Conservation (phyloP, 2,329 filamentous ascomycete genomes). For the Aspergillus fumigatus region DNA sequence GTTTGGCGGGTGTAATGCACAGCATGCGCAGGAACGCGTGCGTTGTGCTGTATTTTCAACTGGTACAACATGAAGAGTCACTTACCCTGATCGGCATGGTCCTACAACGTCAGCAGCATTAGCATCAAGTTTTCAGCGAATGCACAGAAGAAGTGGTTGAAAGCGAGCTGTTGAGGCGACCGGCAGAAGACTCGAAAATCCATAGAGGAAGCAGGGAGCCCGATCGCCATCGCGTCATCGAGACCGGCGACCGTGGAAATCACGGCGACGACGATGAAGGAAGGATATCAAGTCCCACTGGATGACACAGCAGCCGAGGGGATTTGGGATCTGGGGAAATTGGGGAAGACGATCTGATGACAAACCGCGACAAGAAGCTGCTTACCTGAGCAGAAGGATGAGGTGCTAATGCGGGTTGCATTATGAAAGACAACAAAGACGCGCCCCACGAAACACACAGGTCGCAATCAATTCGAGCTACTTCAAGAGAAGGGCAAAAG, state of each 20-base stretch:
- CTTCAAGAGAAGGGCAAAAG: conserved; percentile 1
- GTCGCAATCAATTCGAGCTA: conserved; percentile 13
- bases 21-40: not conserved
- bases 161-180: conserved; percentile 7
- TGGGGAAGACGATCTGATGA: conserved; percentile 28
- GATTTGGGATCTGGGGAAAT: conserved; percentile 7
- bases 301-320: not conserved
- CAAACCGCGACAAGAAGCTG: conserved; percentile 34
- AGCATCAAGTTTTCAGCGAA: not conserved
- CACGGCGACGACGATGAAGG: not conserved
- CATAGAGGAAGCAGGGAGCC: not conserved
- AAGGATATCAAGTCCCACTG: not conserved
- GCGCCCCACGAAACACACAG: conserved; percentile 10
- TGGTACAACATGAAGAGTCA: conserved; percentile 15
- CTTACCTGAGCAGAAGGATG: conserved; percentile 54
- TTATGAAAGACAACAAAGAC: conserved; percentile 19
- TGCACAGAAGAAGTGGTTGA: not conserved
- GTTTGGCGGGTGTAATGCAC: not conserved
- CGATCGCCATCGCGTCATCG: not conserved
- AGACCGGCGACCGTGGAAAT: not conserved
- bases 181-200: not conserved
- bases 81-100: conserved; percentile 45
- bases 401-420: conserved; percentile 47
- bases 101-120: conserved; percentile 24
- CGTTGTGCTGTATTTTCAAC: not conserved